Evolutionary conservation across 2,329 filamentous ascomycete genomes (phyloP).

Genomic region (Taxawa tesnikishii): DNA sequence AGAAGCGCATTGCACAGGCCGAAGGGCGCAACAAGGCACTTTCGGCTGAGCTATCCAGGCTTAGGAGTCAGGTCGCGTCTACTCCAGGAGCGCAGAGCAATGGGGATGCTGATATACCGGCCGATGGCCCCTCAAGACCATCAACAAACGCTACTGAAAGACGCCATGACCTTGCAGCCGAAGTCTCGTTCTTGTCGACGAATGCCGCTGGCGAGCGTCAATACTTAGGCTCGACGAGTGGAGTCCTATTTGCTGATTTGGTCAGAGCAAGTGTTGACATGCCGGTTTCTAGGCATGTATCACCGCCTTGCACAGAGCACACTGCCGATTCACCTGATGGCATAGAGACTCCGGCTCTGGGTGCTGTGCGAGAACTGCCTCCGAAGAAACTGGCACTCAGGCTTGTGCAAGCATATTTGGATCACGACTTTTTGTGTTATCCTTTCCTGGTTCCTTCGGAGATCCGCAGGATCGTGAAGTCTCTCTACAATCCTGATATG

Average conservation of each 20-base stretch:
- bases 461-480: constrained; percentile 16
- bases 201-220: constrained; percentile 30
- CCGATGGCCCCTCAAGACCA: too few species aligned
- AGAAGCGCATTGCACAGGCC: constrained; percentile 21
- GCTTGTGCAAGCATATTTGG: constrained; percentile 28
- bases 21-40: constrained; percentile 19
- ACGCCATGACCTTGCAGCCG: constrained; percentile 23
- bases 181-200: constrained; percentile 31
- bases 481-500: constrained; percentile 20
- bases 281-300: constrained; percentile 5
- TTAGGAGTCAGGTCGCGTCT: constrained; percentile 4
- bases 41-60: constrained; percentile 7
- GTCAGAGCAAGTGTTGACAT: constrained; percentile 17
- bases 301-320: constrained; percentile 1
- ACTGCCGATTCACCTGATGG: constrained; percentile 1
- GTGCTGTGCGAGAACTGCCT: constrained; percentile 16
- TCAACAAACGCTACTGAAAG: too few species aligned
- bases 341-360: constrained; percentile 3
- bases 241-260: constrained; percentile 29
- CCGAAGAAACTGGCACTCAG: constrained; percentile 22
- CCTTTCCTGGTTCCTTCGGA: constrained; percentile 25
- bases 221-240: constrained; percentile 29
- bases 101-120: constrained; percentile 3
- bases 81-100: too few species aligned
- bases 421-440: constrained; percentile 31